A percentile compares a stretch with the other conserved stretches of the same genome.
phyloP scores from a whole-genome alignment of 371 early-diverging fungal species.

The Mucor mucedo region DNA sequence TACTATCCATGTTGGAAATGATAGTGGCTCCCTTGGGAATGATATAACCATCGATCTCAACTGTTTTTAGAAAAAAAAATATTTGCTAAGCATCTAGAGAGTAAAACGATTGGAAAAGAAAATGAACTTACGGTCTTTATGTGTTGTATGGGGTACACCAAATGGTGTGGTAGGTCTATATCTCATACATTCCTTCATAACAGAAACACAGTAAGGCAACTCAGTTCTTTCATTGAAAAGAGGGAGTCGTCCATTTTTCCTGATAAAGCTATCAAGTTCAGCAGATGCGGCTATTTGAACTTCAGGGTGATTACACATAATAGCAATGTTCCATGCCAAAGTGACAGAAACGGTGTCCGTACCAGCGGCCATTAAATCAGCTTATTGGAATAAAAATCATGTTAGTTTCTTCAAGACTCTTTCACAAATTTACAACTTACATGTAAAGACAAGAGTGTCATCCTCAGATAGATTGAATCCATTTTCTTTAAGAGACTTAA shows the following conservation, averaged over 20 bases:
- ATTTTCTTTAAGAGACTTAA: slow-evolving; percentile 7
- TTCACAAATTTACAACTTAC: neutral
- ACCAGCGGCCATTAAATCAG: slow-evolving; percentile 21
- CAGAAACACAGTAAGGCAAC: slow-evolving; percentile 9
- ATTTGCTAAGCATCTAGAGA: neutral
- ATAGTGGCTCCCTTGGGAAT: slow-evolving; percentile 31
- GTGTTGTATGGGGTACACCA: slow-evolving; percentile 12
- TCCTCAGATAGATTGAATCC: neutral
- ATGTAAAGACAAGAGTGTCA: neutral
- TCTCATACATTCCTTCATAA: slow-evolving; percentile 15
- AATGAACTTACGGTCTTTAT: slow-evolving; percentile 13
- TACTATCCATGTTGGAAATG: slow-evolving; percentile 18
- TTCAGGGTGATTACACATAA: slow-evolving; percentile 13
- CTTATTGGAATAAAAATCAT: slow-evolving; percentile 3
- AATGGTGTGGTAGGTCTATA: slow-evolving; percentile 7
- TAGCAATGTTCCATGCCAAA: slow-evolving; percentile 13
- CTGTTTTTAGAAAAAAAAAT: neutral
- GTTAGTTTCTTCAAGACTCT: neutral
- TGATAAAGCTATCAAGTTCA: slow-evolving; percentile 19
- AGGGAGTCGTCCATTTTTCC: slow-evolving; percentile 11
- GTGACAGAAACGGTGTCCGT: slow-evolving; percentile 17
- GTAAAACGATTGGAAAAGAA: neutral
- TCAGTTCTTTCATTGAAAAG: slow-evolving; percentile 4
- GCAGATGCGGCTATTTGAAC: slow-evolving; percentile 5
- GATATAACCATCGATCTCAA: slow-evolving; percentile 21